These are phyloP conservation scores for Paecilomyces sp. DNA, from an alignment of 2,329 filamentous ascomycete species.

Conservation along the genomic window DNA sequence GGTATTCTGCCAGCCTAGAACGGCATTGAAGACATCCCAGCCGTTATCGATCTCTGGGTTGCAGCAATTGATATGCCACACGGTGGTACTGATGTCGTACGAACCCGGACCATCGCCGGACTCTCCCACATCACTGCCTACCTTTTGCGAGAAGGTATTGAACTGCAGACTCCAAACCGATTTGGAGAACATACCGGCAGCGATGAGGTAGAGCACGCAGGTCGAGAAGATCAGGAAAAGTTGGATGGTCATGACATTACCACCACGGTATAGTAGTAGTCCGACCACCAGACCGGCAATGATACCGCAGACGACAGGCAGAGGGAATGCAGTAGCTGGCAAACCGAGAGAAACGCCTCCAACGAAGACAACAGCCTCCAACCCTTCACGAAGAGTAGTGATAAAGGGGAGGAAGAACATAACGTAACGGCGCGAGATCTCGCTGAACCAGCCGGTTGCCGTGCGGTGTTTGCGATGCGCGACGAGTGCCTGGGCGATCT, in stretches of 20 bases:
- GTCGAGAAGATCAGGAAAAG: constrained; percentile 77
- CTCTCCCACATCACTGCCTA: not conserved
- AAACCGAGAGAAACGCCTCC: constrained; percentile 75
- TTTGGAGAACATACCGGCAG: constrained; percentile 72
- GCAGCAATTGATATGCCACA: constrained; percentile 84
- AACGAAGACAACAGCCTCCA: constrained; percentile 81
- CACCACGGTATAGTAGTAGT: constrained; percentile 43
- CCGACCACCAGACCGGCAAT: constrained; percentile 65
- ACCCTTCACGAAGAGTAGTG: constrained; percentile 77
- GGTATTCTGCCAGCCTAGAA: constrained; percentile 82
- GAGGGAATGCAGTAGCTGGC: constrained; percentile 67
- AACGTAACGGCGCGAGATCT: constrained; percentile 64
- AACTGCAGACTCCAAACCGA: constrained; percentile 68
- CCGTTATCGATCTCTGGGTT: constrained; percentile 64
- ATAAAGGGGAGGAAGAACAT: constrained; percentile 85
- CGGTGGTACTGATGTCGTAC: constrained; percentile 68
- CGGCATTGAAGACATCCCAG: constrained; percentile 81
- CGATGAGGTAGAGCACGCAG: constrained; percentile 76
- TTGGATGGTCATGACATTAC: constrained; percentile 61
- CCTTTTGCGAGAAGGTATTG: constrained; percentile 55
- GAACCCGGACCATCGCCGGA: constrained; percentile 62
- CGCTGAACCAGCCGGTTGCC: constrained; percentile 29
- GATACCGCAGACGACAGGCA: constrained; percentile 49
- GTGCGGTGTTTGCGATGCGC: constrained; percentile 35
- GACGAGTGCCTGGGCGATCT: constrained; percentile 66